A percentile compares a stretch with the other conserved stretches of the same genome.
Evolutionary conservation across 2,329 filamentous ascomycete genomes (phyloP).

Genomic region (Zymoseptoria tritici): DNA sequence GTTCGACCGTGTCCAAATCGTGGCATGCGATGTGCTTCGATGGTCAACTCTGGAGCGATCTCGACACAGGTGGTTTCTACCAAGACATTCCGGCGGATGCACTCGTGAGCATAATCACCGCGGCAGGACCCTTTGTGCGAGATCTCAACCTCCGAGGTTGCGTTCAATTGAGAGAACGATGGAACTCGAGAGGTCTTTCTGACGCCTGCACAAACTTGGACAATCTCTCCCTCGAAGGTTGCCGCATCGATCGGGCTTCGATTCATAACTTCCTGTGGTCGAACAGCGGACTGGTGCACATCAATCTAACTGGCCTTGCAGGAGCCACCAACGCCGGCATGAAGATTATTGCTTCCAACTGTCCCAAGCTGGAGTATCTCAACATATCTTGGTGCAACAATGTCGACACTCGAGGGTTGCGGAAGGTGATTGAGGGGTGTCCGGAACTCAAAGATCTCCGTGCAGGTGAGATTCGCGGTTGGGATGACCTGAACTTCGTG

Average conservation of each 20-base stretch:
- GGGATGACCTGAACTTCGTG: slow-evolving; percentile 66
- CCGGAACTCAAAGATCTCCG: slow-evolving; percentile 68
- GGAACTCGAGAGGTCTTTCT: slow-evolving; percentile 68
- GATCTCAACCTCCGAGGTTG: slow-evolving; percentile 88
- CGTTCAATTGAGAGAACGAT: slow-evolving; percentile 77
- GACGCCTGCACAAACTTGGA: slow-evolving; percentile 80
- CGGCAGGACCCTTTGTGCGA: slow-evolving; percentile 82
- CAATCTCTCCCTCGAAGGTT: slow-evolving; percentile 82
- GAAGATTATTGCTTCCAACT: slow-evolving; percentile 75
- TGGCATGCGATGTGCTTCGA: slow-evolving; percentile 86
- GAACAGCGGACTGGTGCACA: slow-evolving; percentile 69
- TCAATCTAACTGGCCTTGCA: slow-evolving; percentile 77
- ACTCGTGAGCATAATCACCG: slow-evolving; percentile 73
- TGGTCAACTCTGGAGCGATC: slow-evolving; percentile 80
- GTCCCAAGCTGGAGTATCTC: slow-evolving; percentile 71
- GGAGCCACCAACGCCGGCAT: slow-evolving; percentile 77
- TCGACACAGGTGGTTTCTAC: slow-evolving; percentile 76
- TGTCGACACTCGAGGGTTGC: slow-evolving; percentile 70
- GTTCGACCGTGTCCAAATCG: slow-evolving; percentile 66
- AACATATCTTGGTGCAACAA: slow-evolving; percentile 92
- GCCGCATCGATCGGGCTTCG: slow-evolving; percentile 69
- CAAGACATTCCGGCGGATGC: slow-evolving; percentile 76
- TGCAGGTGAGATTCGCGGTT: slow-evolving; percentile 73
- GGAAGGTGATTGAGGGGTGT: slow-evolving; percentile 65
- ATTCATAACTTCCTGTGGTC: slow-evolving; percentile 72